Percentiles rank a stretch among this genome's conserved stretches.
These are phyloP conservation scores for Ustilago crameri DNA, from an alignment of 1,284 basidiomycete genomes.

Conservation along the genomic window DNA sequence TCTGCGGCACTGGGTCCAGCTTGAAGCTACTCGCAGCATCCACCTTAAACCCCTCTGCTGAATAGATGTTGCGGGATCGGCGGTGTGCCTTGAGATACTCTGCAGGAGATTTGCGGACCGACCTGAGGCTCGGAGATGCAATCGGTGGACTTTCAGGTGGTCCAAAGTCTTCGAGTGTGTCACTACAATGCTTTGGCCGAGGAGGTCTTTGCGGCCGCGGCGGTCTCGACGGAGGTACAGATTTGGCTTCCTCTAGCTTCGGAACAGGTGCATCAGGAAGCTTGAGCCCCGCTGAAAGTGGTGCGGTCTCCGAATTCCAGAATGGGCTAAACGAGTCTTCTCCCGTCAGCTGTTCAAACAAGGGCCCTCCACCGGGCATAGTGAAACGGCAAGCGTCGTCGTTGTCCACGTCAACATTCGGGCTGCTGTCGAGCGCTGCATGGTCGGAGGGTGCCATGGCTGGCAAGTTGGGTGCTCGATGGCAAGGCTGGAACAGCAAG, in stretches of 20 bases:
- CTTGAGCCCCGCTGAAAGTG: background rate
- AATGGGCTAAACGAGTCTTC: background rate
- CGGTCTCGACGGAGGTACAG: conserved; percentile 1
- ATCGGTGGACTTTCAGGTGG: background rate
- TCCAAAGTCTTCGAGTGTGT: conserved; percentile 11
- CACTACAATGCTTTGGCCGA: conserved; percentile 14
- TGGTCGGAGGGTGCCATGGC: too few species aligned
- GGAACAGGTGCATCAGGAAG: too few species aligned
- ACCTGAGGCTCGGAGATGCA: background rate
- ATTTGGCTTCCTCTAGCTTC: background rate
- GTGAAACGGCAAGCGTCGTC: background rate
- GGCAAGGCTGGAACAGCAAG: too few species aligned
- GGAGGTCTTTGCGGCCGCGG: background rate
- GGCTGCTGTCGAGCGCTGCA: too few species aligned
- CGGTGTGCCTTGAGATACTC: conserved; percentile 12
- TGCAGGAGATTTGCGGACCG: conserved; percentile 11
- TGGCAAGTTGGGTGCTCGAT: too few species aligned
- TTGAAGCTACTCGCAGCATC: background rate
- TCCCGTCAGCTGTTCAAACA: background rate
- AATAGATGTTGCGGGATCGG: background rate
- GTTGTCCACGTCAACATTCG: background rate
- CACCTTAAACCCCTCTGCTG: background rate
- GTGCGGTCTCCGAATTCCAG: background rate
- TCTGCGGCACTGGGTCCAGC: conserved; percentile 2
- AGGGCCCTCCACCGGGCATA: conserved; percentile 17